phyloP scores from a whole-genome alignment of 176 grass and related monocot species.

The Triticum turgidum region DNA sequence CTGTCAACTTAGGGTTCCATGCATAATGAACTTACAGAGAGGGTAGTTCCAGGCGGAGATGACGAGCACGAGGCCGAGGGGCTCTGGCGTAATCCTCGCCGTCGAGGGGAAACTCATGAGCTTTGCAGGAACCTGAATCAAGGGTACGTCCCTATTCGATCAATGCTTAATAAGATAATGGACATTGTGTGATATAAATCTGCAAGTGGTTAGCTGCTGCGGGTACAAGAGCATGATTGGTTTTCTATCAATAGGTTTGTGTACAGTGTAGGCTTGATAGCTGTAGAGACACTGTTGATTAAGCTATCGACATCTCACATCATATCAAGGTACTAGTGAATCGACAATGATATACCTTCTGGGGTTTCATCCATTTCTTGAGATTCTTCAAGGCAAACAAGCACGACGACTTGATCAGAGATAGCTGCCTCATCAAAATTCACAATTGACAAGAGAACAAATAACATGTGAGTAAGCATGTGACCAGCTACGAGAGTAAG shows the following conservation, averaged over 20 bases:
- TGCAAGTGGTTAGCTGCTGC: neutral
- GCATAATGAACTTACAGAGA: slow-evolving; percentile 52
- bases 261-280: neutral
- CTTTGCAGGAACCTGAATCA: slow-evolving; percentile 45
- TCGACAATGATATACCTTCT: slow-evolving; percentile 41
- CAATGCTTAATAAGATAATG: neutral
- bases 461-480: neutral
- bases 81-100: slow-evolving; percentile 60
- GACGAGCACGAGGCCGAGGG: slow-evolving; percentile 71
- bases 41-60: slow-evolving; percentile 94
- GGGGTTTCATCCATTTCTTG: slow-evolving; percentile 88
- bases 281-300: neutral
- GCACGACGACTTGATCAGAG: slow-evolving; percentile 45
- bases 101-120: slow-evolving; percentile 61
- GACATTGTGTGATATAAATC: neutral
- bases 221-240: neutral
- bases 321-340: neutral
- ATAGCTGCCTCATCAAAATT: slow-evolving; percentile 42
- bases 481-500: neutral
- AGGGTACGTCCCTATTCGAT: too few species aligned
- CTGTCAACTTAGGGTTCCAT: neutral
- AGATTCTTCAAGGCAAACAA: slow-evolving; percentile 68
- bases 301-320: neutral
- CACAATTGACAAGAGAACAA: neutral
- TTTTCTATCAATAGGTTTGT: neutral